Evolutionary conservation across 1,139 yeast genomes (phyloP).

Genomic region (Saccharomyces pastorianus): DNA sequence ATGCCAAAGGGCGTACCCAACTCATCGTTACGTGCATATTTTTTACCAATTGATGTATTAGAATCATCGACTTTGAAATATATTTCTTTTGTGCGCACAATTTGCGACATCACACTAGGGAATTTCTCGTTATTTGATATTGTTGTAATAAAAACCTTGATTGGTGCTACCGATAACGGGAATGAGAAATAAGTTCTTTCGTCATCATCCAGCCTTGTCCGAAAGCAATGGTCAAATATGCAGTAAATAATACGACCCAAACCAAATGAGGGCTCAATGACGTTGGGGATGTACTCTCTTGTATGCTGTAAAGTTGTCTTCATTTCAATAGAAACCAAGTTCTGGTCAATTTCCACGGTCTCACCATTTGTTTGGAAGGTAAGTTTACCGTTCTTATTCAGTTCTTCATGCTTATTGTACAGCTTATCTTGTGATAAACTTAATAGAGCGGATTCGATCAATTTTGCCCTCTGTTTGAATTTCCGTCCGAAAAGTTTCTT

Average conservation of each 20-base stretch:
- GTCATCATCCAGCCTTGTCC: conserved; percentile 87
- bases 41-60: conserved; percentile 94
- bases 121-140: conserved; percentile 77
- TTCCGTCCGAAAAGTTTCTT: conserved; percentile 96
- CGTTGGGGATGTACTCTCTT: conserved; percentile 94
- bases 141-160: conserved; percentile 93
- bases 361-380: conserved; percentile 50
- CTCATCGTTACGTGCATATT: conserved; percentile 92
- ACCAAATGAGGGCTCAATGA: conserved; percentile 98
- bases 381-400: conserved; percentile 55
- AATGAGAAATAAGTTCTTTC: conserved; percentile 89
- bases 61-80: conserved; percentile 97
- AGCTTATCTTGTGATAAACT: conserved; percentile 79
- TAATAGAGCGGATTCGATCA: conserved; percentile 72
- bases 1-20: conserved; percentile 98
- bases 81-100: conserved; percentile 71
- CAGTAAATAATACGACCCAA: conserved; percentile 95
- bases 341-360: conserved; percentile 48
- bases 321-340: conserved; percentile 67
- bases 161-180: conserved; percentile 95
- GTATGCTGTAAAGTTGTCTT: conserved; percentile 78
- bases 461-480: conserved; percentile 94
- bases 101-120: conserved; percentile 63
- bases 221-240: conserved; percentile 87
- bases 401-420: conserved; percentile 65